These are phyloP conservation scores for Immersiporthe knoxdaviesiana DNA, from an alignment of 2,329 filamentous ascomycete genomes.

Conservation along the genomic window DNA sequence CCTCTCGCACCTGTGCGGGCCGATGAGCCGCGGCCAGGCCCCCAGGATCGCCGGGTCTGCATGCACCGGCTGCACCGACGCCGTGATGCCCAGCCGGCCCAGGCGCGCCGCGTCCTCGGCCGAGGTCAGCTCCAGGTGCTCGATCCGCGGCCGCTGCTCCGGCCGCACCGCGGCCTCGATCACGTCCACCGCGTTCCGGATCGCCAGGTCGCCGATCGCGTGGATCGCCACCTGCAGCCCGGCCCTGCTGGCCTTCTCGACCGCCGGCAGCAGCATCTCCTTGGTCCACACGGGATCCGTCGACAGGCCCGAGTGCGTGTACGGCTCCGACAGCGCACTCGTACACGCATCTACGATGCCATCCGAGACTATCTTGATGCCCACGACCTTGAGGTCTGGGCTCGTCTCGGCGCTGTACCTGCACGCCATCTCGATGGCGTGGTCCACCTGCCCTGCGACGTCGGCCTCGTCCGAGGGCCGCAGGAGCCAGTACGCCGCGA, in stretches of 20 bases:
- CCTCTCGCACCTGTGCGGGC: constrained; percentile 54
- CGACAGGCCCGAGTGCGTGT: constrained; percentile 50
- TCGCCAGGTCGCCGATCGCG: constrained; percentile 65
- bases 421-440: constrained; percentile 51
- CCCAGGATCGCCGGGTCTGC: constrained; percentile 63
- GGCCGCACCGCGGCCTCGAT: constrained; percentile 49
- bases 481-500: constrained; percentile 62
- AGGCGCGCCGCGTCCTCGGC: constrained; percentile 59
- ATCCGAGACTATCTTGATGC: constrained; percentile 68
- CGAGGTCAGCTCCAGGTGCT: constrained; percentile 65
- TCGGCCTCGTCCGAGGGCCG: constrained; percentile 49
- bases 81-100: constrained; percentile 62
- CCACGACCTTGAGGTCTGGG: constrained; percentile 57
- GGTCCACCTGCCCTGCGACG: constrained; percentile 53
- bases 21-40: constrained; percentile 63
- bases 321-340: constrained; percentile 62
- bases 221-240: constrained; percentile 66
- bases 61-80: constrained; percentile 62
- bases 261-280: constrained; percentile 55
- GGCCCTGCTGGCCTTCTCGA: constrained; percentile 55
- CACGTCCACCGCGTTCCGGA: constrained; percentile 60
- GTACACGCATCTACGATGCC: constrained; percentile 69
- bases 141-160: constrained; percentile 61
- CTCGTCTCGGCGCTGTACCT: constrained; percentile 48
- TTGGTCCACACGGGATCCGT: constrained; percentile 59